Conservation (phyloP, 176 grass and related monocot genomes). For the Lolium perenne region DNA sequence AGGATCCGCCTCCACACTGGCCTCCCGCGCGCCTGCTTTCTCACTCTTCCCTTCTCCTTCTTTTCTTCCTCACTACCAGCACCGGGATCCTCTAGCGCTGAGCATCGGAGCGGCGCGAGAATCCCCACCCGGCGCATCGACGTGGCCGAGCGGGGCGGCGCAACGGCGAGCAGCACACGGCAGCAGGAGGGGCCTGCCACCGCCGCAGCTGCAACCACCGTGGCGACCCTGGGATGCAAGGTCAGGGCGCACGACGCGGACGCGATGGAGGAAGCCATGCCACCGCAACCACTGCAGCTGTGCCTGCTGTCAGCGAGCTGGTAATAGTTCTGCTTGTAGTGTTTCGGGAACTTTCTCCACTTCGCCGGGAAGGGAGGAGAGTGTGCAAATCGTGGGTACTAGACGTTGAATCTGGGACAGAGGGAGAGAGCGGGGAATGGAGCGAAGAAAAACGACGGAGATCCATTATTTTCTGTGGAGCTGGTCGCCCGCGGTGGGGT, state of each 20-base stretch:
- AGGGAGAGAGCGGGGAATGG: background rate
- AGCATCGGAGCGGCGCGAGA: constrained; percentile 36
- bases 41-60: constrained; percentile 23
- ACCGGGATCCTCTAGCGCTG: constrained; percentile 17
- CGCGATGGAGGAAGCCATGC: constrained; percentile 49
- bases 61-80: background rate
- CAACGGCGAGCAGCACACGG: constrained; percentile 40
- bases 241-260: constrained; percentile 45
- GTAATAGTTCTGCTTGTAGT: background rate
- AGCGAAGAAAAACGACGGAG: constrained; percentile 7
- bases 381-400: constrained; percentile 35
- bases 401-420: background rate
- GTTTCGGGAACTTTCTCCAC: background rate
- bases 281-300: background rate
- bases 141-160: constrained; percentile 20
- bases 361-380: background rate
- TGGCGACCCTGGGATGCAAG: constrained; percentile 30
- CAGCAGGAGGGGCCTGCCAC: constrained; percentile 9
- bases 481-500: background rate
- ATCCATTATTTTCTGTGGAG: constrained; percentile 49
- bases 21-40: constrained; percentile 32
- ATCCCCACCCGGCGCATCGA: constrained; percentile 13
- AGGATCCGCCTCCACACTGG: constrained; percentile 85
- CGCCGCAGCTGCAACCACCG: background rate
- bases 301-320: background rate